A percentile compares a stretch with the other conserved stretches of the same genome.
Conservation (phyloP, 306 rosid genomes). For the Acmispon strigosus region DNA sequence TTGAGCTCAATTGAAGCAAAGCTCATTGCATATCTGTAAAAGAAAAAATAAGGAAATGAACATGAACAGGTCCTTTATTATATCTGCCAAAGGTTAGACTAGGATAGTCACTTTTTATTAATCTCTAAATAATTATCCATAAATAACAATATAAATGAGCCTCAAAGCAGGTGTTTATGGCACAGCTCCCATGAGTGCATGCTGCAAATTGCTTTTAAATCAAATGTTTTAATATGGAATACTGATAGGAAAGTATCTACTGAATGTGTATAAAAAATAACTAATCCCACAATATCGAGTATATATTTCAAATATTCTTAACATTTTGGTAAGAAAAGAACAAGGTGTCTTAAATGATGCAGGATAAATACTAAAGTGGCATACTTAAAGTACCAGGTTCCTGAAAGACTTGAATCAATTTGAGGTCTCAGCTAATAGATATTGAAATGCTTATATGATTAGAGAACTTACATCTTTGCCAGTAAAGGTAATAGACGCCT, state of each 20-base stretch:
- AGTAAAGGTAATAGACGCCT: conserved; percentile 81
- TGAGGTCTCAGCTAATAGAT: no score
- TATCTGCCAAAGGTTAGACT: background rate
- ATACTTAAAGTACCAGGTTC: background rate
- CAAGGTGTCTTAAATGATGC: background rate
- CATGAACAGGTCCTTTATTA: background rate
- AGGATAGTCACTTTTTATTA: background rate
- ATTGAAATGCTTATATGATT: background rate
- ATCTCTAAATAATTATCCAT: background rate
- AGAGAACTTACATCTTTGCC: conserved; percentile 67
- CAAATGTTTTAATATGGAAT: background rate
- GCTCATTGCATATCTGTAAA: conserved; percentile 76
- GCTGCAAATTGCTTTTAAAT: background rate
- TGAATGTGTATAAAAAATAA: no score
- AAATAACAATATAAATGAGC: background rate
- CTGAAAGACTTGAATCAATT: no score
- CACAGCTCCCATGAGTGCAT: background rate
- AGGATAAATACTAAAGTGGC: background rate
- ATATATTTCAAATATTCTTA: background rate
- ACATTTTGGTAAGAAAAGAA: background rate
- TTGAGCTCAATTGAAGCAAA: conserved; percentile 73
- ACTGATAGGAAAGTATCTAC: no score
- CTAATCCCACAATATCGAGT: no score
- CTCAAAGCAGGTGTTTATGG: background rate
- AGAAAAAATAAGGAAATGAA: conserved; percentile 3